Evolutionary conservation across 2,329 filamentous ascomycete genomes (phyloP).

Genomic region (Phialocephala sp.): DNA sequence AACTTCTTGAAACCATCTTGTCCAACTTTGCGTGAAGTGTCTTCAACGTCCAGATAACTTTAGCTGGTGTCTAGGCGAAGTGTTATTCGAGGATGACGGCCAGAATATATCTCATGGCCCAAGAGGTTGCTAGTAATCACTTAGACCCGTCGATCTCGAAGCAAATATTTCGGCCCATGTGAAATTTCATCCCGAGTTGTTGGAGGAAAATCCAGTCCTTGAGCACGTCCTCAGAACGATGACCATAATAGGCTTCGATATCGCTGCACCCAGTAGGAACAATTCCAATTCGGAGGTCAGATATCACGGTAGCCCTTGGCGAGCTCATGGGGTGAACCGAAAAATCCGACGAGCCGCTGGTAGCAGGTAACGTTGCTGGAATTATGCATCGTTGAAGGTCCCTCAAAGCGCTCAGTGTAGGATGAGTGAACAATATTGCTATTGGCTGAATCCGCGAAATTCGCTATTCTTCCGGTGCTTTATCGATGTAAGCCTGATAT

Average conservation of each 20-base stretch:
- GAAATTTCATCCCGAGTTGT: neutral
- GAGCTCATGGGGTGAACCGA: neutral
- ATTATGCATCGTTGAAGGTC: neutral
- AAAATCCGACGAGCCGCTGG: neutral
- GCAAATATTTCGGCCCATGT: neutral
- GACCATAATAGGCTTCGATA: constrained; percentile 7
- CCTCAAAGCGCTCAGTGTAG: neutral
- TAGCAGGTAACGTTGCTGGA: neutral
- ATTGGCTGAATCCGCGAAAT: neutral
- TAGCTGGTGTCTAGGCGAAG: neutral
- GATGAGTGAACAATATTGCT: neutral
- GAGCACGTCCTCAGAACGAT: neutral
- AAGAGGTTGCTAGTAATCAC: neutral
- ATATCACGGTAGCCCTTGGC: neutral
- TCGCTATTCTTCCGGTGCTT: neutral
- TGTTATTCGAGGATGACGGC: neutral
- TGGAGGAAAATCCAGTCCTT: neutral
- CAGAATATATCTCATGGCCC: neutral
- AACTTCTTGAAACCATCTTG: constrained; percentile 1
- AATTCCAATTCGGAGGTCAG: neutral
- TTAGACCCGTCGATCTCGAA: neutral
- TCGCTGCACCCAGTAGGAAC: neutral
- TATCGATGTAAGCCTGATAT: constrained; percentile 6
- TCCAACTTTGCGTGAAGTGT: neutral
- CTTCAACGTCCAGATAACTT: neutral